Conservation (phyloP, 2,329 filamentous ascomycete species). For the Endothia cerciana region DNA sequence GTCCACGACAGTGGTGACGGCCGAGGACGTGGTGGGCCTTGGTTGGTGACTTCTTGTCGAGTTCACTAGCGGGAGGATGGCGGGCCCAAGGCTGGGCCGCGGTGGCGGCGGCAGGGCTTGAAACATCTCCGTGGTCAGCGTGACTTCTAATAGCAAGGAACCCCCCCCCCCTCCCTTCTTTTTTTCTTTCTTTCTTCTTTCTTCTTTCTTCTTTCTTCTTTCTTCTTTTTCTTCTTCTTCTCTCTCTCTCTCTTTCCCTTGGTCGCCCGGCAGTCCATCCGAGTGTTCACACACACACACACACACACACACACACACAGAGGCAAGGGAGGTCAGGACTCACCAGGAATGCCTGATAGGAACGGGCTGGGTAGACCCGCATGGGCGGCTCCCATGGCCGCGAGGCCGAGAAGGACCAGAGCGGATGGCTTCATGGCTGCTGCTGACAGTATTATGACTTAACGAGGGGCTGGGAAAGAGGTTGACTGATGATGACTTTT, state of each 20-base stretch:
- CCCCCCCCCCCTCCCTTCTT: too few species aligned
- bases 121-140: too few species aligned
- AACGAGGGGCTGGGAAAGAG: background rate
- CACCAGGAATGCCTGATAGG: background rate
- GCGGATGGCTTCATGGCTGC: conserved; percentile 7
- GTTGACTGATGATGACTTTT: background rate
- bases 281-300: too few species aligned
- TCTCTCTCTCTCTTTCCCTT: too few species aligned
- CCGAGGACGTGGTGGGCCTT: background rate
- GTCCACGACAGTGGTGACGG: conserved; percentile 39
- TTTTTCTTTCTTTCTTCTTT: too few species aligned
- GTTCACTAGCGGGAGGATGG: background rate
- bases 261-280: too few species aligned
- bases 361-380: background rate
- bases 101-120: too few species aligned
- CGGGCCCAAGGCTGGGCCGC: too few species aligned
- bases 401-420: conserved; percentile 7
- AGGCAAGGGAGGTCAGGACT: background rate
- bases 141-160: too few species aligned
- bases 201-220: too few species aligned
- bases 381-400: conserved; percentile 6
- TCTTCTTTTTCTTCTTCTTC: too few species aligned
- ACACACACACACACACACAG: too few species aligned
- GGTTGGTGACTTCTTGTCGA: background rate
- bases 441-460: background rate